Evolutionary conservation across 495 filamentous ascomycete species (phyloP), one percentile per base, ranked within the genome.

Genomic region (Aspergillus carlsbadensis): DNA sequence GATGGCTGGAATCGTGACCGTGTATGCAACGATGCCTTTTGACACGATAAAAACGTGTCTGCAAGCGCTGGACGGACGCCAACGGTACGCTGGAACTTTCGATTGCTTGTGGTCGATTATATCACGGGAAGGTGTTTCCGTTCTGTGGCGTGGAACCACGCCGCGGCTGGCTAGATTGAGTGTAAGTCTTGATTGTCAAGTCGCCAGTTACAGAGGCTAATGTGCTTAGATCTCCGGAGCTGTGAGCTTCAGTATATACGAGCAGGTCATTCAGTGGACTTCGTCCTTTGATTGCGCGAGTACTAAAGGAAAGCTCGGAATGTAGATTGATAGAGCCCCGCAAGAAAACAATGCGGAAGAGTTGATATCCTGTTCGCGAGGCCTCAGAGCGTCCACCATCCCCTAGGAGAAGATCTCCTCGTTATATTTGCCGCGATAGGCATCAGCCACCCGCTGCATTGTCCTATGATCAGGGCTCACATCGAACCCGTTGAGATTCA

Each of bases 21-120:
- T 67, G 15, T 68, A 82, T 39, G 70, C 70, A 1, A 87, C 82
- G 11, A 82, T 85, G 76, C 83, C 84, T 10, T 86, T 87, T 66
- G 84, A 87, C 63, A 81, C 81, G n/a, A 73, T 87, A 33, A 86
- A 87, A 71, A 87, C 84, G 21, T 64, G 80, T 50, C 73, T 76
- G 39, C 83, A 87, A 71, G 80, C 78, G 53, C 73, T 81, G 6
- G 66, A 65, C 52, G 68, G 66, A 1, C 41, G 39, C 11, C 15
- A 48, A 37, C 52, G 52, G 11, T 65, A 65, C 47, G 14, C 20
- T 10, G 57, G 57, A 6, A 57, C 59, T 1, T 11, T 59, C 8
- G 58, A 62, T 22, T 65, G 63, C 37, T 39, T 65, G 52, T 42
- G 54, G 11, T 51, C 42, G 10, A 49, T 65, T 13, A 51, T 65